Base-by-base conservation (phyloP, 495 filamentous ascomycete genomes). In the Talaromyces thailandensis region DNA sequence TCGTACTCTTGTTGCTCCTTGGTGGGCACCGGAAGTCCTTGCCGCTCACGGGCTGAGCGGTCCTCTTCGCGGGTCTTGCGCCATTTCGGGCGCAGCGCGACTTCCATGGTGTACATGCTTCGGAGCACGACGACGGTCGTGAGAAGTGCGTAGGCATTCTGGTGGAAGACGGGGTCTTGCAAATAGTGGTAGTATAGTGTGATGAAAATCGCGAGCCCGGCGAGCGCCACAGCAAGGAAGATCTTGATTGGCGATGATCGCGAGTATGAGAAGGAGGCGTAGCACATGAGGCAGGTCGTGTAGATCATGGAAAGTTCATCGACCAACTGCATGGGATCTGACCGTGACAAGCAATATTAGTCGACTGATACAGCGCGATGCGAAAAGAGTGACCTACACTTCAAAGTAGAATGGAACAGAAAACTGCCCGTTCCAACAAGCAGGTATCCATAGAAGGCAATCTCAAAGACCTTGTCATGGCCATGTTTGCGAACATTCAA, bases 301-400 rank as follows among this genome's bases (percentile, higher is more conserved):
- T 98, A 98, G 29, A 98, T 96, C 94, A 98, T 98, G 63, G 88
- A 90, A 7, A 97, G 82, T 74, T 98, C 94, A 68, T 98, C 94
- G 35, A 97, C 88, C 16, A 98, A 84, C 70, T 98, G 94, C 94
- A 96, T 96, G 2, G 92, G 91, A 75, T 98, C 92, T 96, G 71
- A 60, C 58, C 25, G 57, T 45, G 70, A 69, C 52, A 23, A 62
- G 74, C 69, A 28, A 32, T 62, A 14, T 61, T 32, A 24, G 60
- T 1, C 14, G 37, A 56, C 12, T 43, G 37, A 43, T 43, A 2
- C 37, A 7, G 37, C 7, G 31, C 31, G n/a, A 43, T 4, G 37
- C 0, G 43, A 21, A 18, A 7, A 48, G 24, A n/a, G 29, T 16
- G 6, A 73, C 76, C 70, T 79, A 86, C 90, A 94, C 79, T 92